phyloP scores from a whole-genome alignment of 148 eudicot species.

The Rhododendron williamsianum region DNA sequence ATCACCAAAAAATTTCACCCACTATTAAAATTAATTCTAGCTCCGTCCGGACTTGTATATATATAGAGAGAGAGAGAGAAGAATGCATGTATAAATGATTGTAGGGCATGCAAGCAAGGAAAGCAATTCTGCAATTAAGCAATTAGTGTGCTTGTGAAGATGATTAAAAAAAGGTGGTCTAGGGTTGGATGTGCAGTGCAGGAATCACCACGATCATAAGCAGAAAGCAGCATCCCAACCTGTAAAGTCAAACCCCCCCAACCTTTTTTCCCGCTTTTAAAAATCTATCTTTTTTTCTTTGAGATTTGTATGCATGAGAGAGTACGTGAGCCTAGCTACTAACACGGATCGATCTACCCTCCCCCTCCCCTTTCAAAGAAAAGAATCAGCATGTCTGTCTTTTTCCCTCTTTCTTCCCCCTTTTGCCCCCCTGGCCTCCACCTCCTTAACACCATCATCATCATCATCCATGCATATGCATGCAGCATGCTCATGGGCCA shows the following conservation, averaged over 20 bases:
- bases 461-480: constrained; percentile 5
- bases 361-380: background rate
- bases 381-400: constrained; percentile 31
- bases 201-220: background rate
- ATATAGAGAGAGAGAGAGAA: background rate
- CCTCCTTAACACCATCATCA: background rate
- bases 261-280: background rate
- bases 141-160: background rate
- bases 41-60: background rate
- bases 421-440: background rate
- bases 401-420: constrained; percentile 3
- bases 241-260: constrained; percentile 20
- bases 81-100: background rate
- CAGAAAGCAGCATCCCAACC: background rate
- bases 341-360: constrained; percentile 12
- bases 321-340: constrained; percentile 6
- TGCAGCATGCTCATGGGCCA: background rate
- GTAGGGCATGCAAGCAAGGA: background rate
- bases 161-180: background rate
- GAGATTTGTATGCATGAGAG: constrained; percentile 1
- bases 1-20: too few relatives aligned
- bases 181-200: constrained; percentile 2
- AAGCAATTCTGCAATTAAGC: background rate
- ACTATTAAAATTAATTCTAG: too few relatives aligned
- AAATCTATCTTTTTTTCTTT: background rate